Percentiles rank a stretch among this genome's conserved stretches.
Evolutionary conservation across 768 basidiomycete genomes (phyloP).

Genomic region (Coprinopsis marcescibilis): DNA sequence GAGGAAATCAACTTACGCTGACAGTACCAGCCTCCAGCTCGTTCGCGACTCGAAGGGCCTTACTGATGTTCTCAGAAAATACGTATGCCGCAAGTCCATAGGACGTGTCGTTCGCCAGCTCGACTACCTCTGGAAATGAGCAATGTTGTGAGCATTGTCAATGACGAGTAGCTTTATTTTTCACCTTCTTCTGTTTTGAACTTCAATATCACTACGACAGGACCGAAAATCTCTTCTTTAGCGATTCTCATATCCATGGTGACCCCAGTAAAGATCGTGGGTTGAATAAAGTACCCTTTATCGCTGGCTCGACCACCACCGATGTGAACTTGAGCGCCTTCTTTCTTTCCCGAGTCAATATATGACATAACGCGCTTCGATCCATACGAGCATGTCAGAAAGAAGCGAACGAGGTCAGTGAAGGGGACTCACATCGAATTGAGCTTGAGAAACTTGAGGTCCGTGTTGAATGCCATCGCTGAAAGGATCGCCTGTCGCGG

Average conservation of each 20-base stretch:
- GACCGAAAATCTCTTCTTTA: conserved; percentile 74
- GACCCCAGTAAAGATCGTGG: conserved; percentile 69
- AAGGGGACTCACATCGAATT: conserved; percentile 42
- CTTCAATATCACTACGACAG: conserved; percentile 69
- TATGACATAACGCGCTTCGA: conserved; percentile 76
- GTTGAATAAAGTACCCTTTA: conserved; percentile 60
- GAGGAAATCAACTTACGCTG: conserved; percentile 43
- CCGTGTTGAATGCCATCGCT: conserved; percentile 50
- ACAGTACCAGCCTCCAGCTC: conserved; percentile 61
- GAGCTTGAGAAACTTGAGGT: conserved; percentile 64
- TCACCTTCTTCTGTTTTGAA: conserved; percentile 56
- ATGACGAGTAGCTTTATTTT: background rate
- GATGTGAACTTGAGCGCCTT: conserved; percentile 60
- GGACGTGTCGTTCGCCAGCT: conserved; percentile 66
- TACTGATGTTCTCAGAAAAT: conserved; percentile 62
- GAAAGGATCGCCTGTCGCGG: conserved; percentile 62
- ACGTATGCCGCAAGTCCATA: conserved; percentile 80
- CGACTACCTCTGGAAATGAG: conserved; percentile 34
- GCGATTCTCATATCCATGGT: conserved; percentile 71
- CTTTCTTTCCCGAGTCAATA: conserved; percentile 67
- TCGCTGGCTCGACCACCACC: conserved; percentile 56
- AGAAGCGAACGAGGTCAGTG: background rate
- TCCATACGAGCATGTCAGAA: conserved; percentile 20
- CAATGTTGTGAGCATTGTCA: background rate
- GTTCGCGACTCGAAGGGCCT: conserved; percentile 61